Conservation (phyloP, 306 rosid genomes). For the Leucaena leucocephala region DNA sequence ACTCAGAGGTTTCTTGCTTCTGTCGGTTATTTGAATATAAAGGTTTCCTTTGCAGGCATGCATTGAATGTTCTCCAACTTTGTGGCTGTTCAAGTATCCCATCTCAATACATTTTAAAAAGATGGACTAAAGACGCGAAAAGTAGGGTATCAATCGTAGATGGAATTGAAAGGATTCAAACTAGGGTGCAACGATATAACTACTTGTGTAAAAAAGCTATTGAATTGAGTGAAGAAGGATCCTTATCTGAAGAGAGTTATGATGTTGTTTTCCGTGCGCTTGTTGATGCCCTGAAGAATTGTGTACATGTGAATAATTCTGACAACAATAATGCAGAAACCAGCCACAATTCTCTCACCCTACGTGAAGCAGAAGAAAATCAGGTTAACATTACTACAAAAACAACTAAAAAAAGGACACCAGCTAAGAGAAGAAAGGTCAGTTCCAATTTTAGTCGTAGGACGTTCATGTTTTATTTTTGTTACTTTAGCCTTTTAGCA, state of each 20-base stretch:
- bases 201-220: conserved; percentile 78
- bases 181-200: conserved; percentile 79
- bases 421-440: conserved; percentile 13
- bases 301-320: conserved; percentile 78
- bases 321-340: conserved; percentile 54
- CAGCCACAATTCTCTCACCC: conserved; percentile 50
- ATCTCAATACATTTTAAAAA: conserved; percentile 68
- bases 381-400: conserved; percentile 60
- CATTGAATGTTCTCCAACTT: conserved; percentile 82
- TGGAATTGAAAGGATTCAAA: conserved; percentile 54
- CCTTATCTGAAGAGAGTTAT: conserved; percentile 74
- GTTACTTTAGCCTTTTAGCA: not conserved
- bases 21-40: conserved; percentile 85
- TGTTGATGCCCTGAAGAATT: conserved; percentile 76
- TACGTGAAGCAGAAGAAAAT: conserved; percentile 67
- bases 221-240: conserved; percentile 94
- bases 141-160: conserved; percentile 52
- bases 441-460: not conserved
- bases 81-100: conserved; percentile 86
- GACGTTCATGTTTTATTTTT: not conserved
- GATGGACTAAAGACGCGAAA: conserved; percentile 95
- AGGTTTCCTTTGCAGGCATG: conserved; percentile 92
- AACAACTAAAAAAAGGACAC: conserved; percentile 22
- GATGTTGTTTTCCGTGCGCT: conserved; percentile 67
- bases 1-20: conserved; percentile 79